Percentiles rank a stretch among this genome's conserved stretches.
Conservation (phyloP, 1,284 basidiomycete genomes). For the Pyrrhoderma noxium region DNA sequence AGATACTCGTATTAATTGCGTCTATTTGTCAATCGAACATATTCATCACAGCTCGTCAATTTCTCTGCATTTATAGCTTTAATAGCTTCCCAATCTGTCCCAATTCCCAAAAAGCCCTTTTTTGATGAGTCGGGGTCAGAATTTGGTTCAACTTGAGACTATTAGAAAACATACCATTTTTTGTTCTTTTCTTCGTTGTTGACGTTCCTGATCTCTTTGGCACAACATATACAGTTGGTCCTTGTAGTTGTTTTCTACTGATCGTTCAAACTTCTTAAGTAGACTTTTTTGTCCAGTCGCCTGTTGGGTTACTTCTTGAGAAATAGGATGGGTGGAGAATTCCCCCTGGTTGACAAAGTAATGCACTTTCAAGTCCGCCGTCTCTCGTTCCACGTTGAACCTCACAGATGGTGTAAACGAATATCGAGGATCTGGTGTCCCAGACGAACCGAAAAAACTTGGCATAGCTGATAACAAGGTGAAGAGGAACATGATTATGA, state of each 20-base stretch:
- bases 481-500: slow-evolving; percentile 78
- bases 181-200: slow-evolving; percentile 60
- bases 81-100: slow-evolving; percentile 85
- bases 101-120: slow-evolving; percentile 76
- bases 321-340: slow-evolving; percentile 76
- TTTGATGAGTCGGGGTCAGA: too few species aligned
- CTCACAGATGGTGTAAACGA: slow-evolving; percentile 57
- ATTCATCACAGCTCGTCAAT: slow-evolving; percentile 68
- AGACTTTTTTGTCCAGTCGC: slow-evolving; percentile 27
- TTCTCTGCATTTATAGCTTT: slow-evolving; percentile 56
- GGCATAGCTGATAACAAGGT: slow-evolving; percentile 84
- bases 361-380: slow-evolving; percentile 59
- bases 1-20: too few species aligned
- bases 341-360: slow-evolving; percentile 85
- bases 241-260: slow-evolving; percentile 67
- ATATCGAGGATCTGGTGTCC: slow-evolving; percentile 76
- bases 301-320: slow-evolving; percentile 51
- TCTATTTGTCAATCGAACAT: slow-evolving; percentile 41
- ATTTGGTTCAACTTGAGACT: not conserved
- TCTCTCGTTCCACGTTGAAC: slow-evolving; percentile 61
- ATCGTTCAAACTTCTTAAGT: slow-evolving; percentile 51
- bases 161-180: slow-evolving; percentile 35
- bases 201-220: slow-evolving; percentile 53
- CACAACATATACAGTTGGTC: slow-evolving; percentile 66
- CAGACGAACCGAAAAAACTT: slow-evolving; percentile 57